Evolutionary conservation across 1,139 yeast species (phyloP), one percentile per base, ranked within the genome.

Genomic region (Hyphopichia fennica): DNA sequence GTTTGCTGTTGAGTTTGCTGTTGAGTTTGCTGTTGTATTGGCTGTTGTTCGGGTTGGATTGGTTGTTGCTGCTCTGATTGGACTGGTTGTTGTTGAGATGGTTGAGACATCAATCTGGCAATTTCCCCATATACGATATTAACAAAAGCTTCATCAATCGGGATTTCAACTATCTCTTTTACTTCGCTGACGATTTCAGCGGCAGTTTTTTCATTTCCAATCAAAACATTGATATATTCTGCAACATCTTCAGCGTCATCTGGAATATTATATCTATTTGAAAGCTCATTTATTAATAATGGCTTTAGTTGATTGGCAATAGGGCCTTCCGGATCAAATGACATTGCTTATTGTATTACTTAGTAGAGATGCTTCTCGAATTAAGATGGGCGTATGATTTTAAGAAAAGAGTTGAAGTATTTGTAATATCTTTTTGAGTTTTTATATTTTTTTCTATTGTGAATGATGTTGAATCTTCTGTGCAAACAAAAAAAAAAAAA

Each of bases 191-290:
- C 74, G 36, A 88, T 84, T 48, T 85, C 88, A 9, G 70, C 73
- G 10, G 83, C 77, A 5, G 82, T 66, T 57, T 87, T 84, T 51
- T 84, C 81, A 54, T 87, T 87, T 22, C 85, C 82, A 45, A 88
- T 82, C 67, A 88, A 72, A 44, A 87, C 77, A 18, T 84, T 77
- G 46, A 89, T 81, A 58, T 81, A 89, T 58, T 89, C 96, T 14
- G 96, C 88, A 34, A 87, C 85, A 57, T 85, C 89, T 37, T 72
- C 80, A 27, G 88, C 82, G 58, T 88, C 95, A 46, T 86, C 95
- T 7, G 60, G 60, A 18, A 64, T 58, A 45, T 54, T 56, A 51
- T 51, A 72, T 43, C 69, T 62, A 42, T 58, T 65, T 39, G 58
- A 59, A 42, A 73, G 58, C 52, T 73, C 78, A 35, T 62, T 64